Conservation (phyloP, 768 basidiomycete species). For the Dacryopinax primogenitus region DNA sequence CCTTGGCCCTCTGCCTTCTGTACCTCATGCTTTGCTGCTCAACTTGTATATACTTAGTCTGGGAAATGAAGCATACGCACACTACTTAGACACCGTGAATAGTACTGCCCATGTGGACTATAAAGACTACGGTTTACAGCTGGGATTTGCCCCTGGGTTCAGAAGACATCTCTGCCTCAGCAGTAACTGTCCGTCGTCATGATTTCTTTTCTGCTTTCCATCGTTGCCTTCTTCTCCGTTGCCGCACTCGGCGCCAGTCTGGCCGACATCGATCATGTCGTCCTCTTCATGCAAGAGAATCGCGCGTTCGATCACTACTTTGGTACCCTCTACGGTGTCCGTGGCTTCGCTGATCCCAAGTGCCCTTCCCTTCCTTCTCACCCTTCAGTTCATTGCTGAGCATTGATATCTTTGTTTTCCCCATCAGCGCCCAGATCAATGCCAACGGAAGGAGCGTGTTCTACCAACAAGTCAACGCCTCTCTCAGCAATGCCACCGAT, state of each 20-base stretch:
- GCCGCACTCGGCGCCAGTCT: slow-evolving; percentile 2
- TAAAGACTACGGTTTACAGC: neutral
- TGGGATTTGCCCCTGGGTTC: neutral
- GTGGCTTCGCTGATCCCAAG: slow-evolving; percentile 18
- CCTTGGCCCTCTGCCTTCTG: neutral
- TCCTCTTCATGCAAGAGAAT: slow-evolving; percentile 20
- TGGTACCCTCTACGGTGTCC: slow-evolving; percentile 16
- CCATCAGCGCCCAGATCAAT: neutral
- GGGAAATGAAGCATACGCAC: neutral
- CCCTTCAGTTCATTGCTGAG: neutral
- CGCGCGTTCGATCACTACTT: slow-evolving; percentile 19
- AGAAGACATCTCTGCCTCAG: neutral
- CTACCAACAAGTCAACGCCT: slow-evolving; percentile 10
- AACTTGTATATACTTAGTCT: neutral
- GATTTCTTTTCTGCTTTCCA: neutral
- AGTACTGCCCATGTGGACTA: neutral
- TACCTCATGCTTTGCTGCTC: neutral
- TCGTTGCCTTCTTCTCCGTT: neutral
- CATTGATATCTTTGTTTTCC: neutral
- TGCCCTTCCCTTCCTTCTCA: neutral
- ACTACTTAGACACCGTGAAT: neutral
- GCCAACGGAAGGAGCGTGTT: neutral
- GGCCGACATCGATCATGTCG: slow-evolving; percentile 15
- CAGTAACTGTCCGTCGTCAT: neutral
- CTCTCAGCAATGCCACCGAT: slow-evolving; percentile 12